Evolutionary conservation across 495 filamentous ascomycete species (phyloP), one percentile per base, ranked within the genome.

Genomic region (Parathielavia appendiculata): DNA sequence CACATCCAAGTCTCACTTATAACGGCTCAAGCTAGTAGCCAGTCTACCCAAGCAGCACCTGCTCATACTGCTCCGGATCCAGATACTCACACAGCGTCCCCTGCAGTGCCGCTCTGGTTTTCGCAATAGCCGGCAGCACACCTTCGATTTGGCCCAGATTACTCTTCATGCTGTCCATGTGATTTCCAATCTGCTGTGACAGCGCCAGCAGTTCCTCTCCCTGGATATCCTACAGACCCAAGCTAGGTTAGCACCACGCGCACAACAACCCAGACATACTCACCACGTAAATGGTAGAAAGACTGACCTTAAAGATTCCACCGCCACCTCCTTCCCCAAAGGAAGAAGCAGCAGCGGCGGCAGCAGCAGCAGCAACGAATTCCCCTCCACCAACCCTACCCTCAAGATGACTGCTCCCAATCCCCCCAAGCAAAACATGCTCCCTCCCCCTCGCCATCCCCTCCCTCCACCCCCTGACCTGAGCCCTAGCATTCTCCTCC

Each of bases 161-260:
- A 75, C 63, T 81, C 69, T 69, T 81, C 84, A 79, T 85, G 77
- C 64, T 79, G 61, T 79, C 73, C 75, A 80, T 76, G 54, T 79
- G 76, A 52, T 53, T 75, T 4, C 67, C 71, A 44, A 79, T 66
- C 63, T 77, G 77, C 43, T 66, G 66, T 5, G 75, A 72, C 16
- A 80, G 53, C 17, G 57, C 66, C 1, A 68, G 30, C 34, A 78
- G 52, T 14, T 75, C 73, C 17, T 71, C 56, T 4, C 71, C 69
- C 30, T 66, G 38, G 2, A 73, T 43, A 50, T 66, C 65, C 52
- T 73, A 34, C 30, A 17, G 1, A 22, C 4, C 41, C 5, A 12
- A 30, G 19, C 5, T 6, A 30, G 2, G 35, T 38, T 30, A 57
- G 43, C 51, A 44, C 8, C 20, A 35, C 11, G 7, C 26, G 34